Base-by-base conservation (phyloP, 257 asterid genomes). In the Plantago major region DNA sequence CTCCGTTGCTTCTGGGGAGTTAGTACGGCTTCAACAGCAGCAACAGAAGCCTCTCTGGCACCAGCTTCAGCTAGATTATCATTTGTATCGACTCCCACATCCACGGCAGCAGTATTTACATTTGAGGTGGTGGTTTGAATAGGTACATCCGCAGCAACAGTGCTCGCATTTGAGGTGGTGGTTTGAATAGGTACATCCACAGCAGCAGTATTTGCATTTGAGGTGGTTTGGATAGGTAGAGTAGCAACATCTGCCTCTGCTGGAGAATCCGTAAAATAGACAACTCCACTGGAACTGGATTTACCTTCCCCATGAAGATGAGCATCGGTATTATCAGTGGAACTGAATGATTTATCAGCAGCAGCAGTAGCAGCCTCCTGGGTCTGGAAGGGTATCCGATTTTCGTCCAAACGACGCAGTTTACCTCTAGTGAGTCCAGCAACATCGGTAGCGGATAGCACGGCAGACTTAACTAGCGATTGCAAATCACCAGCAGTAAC, bases 391-490 rank as follows among this genome's bases (percentile, higher is more conserved):
- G 69, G 40, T 12, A 65, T 44, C 26, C 52, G 58, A 44, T 65
- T 6, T 26, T 78, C 72, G 54, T 33, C 40, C 40, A 84, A 16
- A 26, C 55, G 79, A 42, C 73, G 85, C 63, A 80, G 74, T 46
- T 58, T 81, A 64, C 98, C 97, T 68, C 72, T 81, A 63, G 98
- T 91, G 67, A 88, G 79, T 3, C 98, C 95, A 40, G 82, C 68
- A 30, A 77, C 50, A 69, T 88, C 89, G 48, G 98, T 66, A 72
- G 81, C 95, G 58, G 92, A 81, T 71, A 90, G 83, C 46, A 90
- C 22, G 26, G 81, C 70, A 10, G 79, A 73, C 73, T 79, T 85
- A 55, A 85, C 61, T 46, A 81, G 45, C 79, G 80, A 58, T 51
- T 77, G 78, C 66, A 80, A 67, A 45, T 52, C 70, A 43, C 62